phyloP scores from a whole-genome alignment of 768 basidiomycete species.

The Amanita phalloides region DNA sequence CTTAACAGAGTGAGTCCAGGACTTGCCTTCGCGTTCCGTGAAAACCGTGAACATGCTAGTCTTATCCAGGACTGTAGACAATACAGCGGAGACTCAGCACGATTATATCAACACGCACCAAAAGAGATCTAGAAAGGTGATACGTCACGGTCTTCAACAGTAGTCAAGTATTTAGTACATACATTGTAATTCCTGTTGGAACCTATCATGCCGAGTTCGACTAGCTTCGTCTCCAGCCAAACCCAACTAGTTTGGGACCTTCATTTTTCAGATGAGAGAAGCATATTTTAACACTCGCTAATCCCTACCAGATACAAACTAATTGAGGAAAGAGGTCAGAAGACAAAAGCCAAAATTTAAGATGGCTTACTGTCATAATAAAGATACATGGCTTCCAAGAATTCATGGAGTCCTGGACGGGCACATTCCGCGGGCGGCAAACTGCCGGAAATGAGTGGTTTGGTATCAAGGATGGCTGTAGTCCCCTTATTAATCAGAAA shows the following conservation, averaged over 20 bases:
- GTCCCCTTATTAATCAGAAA: slow-evolving; percentile 6
- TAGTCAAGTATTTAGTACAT: slow-evolving; percentile 3
- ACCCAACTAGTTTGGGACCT: slow-evolving; percentile 86
- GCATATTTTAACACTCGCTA: background rate
- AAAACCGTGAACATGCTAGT: slow-evolving; percentile 87
- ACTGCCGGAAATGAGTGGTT: slow-evolving; percentile 72
- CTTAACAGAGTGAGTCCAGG: slow-evolving; percentile 76
- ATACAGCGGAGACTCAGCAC: background rate
- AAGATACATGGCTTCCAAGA: slow-evolving; percentile 70
- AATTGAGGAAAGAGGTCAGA: background rate
- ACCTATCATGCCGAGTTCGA: slow-evolving; percentile 80
- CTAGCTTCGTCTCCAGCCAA: slow-evolving; percentile 82
- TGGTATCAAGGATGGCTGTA: slow-evolving; percentile 74
- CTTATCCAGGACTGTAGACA: slow-evolving; percentile 62
- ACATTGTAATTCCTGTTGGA: slow-evolving; percentile 62
- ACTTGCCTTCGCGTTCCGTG: slow-evolving; percentile 56
- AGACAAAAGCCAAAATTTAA: background rate
- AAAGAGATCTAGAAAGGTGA: slow-evolving; percentile 42
- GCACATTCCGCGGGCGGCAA: slow-evolving; percentile 76
- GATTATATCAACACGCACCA: slow-evolving; percentile 23
- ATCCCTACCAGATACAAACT: slow-evolving; percentile 71
- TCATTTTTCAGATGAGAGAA: slow-evolving; percentile 1
- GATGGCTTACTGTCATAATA: slow-evolving; percentile 59
- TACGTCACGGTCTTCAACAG: background rate
- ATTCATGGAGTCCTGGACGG: slow-evolving; percentile 74